A percentile compares a stretch with the other conserved stretches of the same genome.
These are phyloP conservation scores for Pseudogymnoascus sp. DNA, from an alignment of 2,329 filamentous ascomycete species.

Conservation along the genomic window DNA sequence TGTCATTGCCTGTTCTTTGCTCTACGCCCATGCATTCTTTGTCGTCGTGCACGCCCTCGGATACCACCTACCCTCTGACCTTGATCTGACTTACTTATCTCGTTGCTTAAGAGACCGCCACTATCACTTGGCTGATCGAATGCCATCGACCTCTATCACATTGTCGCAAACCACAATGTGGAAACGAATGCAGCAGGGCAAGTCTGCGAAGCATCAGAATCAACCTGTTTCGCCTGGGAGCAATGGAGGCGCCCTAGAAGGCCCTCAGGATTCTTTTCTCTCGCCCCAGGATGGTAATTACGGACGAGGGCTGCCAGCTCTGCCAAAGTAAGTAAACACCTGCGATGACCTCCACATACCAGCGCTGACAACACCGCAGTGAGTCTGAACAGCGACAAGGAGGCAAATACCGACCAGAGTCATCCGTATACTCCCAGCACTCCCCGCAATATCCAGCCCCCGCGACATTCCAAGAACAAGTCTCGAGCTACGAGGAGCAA, in stretches of 20 bases:
- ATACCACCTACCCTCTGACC: not conserved
- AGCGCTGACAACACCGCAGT: slow-evolving; percentile 5
- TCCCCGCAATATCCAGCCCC: slow-evolving; percentile 33
- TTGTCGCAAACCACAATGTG: slow-evolving; percentile 40
- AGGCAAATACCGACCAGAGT: slow-evolving; percentile 41
- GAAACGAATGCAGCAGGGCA: slow-evolving; percentile 41
- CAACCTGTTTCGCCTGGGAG: slow-evolving; percentile 1
- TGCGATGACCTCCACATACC: not conserved
- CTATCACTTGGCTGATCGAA: slow-evolving; percentile 12
- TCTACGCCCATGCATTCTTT: not conserved
- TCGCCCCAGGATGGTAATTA: not conserved
- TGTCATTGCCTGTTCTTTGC: not conserved
- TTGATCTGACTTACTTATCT: not conserved
- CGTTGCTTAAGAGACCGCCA: not conserved
- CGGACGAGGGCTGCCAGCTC: slow-evolving; percentile 31
- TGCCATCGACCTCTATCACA: slow-evolving; percentile 10
- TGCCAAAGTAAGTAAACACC: slow-evolving; percentile 34
- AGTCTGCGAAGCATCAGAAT: not conserved
- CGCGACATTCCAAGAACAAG: slow-evolving; percentile 16
- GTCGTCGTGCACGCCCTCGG: not conserved
- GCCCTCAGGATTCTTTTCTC: not conserved
- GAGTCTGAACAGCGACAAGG: slow-evolving; percentile 23
- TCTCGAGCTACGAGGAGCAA: slow-evolving; percentile 18
- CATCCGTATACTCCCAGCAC: slow-evolving; percentile 57
- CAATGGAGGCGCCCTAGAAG: not conserved